Evolutionary conservation across 129 eudicot species (phyloP).

Genomic region (Centella asiatica): DNA sequence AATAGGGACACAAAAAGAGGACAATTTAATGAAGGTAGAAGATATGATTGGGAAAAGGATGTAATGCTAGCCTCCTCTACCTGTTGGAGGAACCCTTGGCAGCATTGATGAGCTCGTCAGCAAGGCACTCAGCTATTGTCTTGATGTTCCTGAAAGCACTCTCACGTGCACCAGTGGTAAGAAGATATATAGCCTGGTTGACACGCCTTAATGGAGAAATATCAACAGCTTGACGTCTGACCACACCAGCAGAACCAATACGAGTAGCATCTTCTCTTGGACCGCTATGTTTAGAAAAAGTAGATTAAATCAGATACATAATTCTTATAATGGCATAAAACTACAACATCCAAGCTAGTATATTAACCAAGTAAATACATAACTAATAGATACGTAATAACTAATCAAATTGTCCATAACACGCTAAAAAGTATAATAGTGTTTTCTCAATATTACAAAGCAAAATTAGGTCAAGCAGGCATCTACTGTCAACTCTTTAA

Average conservation of each 20-base stretch:
- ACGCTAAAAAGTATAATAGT: no score
- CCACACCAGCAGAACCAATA: constrained; percentile 44
- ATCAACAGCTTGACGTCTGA: constrained; percentile 42
- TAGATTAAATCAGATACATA: background rate
- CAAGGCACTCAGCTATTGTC: constrained; percentile 76
- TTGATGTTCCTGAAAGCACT: constrained; percentile 70
- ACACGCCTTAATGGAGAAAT: constrained; percentile 41
- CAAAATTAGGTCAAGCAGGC: no score
- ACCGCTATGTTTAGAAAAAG: constrained; percentile 14
- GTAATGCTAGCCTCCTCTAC: constrained; percentile 8
- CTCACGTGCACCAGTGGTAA: constrained; percentile 43
- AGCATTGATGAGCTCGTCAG: constrained; percentile 81
- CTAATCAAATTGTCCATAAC: no score
- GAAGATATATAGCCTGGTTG: constrained; percentile 40
- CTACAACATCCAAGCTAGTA: no score
- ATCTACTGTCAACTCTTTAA: no score
- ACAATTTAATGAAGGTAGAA: no score
- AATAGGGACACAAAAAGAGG: background rate
- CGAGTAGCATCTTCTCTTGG: constrained; percentile 44
- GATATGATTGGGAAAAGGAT: no score
- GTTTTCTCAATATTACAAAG: no score
- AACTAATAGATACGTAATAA: no score
- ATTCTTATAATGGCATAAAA: background rate
- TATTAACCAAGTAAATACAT: no score
- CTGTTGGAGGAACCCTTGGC: constrained; percentile 86